Conservation (phyloP, 1,284 basidiomycete species). For the Melanopsichium pennsylvanicum region DNA sequence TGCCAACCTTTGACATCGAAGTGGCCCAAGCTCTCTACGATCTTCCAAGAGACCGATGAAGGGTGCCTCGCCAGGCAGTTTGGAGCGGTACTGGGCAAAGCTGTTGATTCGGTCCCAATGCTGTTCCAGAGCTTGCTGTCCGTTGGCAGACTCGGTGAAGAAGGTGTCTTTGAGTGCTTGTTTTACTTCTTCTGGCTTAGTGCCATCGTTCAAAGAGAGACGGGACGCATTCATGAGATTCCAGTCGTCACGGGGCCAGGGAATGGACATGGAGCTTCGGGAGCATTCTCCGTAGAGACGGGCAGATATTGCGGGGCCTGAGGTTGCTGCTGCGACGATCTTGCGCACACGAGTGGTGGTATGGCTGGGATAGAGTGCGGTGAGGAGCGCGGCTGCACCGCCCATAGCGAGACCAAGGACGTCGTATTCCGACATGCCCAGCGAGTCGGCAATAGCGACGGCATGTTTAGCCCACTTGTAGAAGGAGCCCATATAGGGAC, state of each 20-base stretch:
- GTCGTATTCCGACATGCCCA: constrained; percentile 29
- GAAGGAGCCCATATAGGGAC: constrained; percentile 38
- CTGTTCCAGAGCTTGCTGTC: constrained; percentile 28
- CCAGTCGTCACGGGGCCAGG: constrained; percentile 42
- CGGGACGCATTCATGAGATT: constrained; percentile 37
- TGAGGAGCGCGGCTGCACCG: constrained; percentile 30
- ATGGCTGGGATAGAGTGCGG: constrained; percentile 22
- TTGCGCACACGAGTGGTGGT: constrained; percentile 31
- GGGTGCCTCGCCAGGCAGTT: constrained; percentile 23
- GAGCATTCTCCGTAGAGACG: constrained; percentile 41
- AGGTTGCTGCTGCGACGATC: constrained; percentile 25
- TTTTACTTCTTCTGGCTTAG: constrained; percentile 31
- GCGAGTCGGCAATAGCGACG: constrained; percentile 28
- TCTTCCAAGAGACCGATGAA: constrained; percentile 36
- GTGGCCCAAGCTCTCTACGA: constrained; percentile 29
- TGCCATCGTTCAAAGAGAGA: constrained; percentile 29
- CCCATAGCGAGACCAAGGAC: constrained; percentile 28
- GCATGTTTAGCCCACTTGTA: constrained; percentile 43
- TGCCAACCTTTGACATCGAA: constrained; percentile 29
- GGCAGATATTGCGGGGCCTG: constrained; percentile 31
- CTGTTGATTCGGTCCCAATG: constrained; percentile 36
- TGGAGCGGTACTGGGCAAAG: constrained; percentile 33
- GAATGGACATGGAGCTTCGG: constrained; percentile 36
- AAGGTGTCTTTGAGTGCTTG: constrained; percentile 28
- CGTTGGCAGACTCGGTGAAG: constrained; percentile 20